A percentile compares a stretch with the other conserved stretches of the same genome.
These are phyloP conservation scores for Melastoma candidum DNA, from an alignment of 441 rosid genomes.

Conservation along the genomic window DNA sequence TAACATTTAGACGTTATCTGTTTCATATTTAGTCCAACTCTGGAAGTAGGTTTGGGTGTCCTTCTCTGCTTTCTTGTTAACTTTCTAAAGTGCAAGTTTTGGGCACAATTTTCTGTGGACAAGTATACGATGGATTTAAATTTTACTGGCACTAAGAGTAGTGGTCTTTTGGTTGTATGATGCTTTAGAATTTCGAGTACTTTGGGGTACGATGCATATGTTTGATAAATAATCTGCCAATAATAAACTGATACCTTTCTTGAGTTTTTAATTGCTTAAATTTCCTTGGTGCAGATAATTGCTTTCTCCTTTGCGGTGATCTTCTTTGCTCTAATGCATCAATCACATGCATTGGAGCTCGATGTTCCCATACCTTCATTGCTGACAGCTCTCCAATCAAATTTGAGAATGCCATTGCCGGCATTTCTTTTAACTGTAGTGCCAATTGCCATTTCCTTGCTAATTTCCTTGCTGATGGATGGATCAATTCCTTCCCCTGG, in stretches of 20 bases:
- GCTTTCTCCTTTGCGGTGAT: constrained; percentile 48
- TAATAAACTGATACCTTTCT: constrained; percentile 2
- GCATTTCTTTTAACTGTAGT: constrained; percentile 43
- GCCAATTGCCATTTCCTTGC: constrained; percentile 53
- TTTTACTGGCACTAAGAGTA: too few relatives aligned
- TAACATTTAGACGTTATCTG: too few relatives aligned
- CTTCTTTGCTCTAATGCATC: constrained; percentile 78
- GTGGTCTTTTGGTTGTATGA: too few relatives aligned
- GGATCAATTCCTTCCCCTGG: constrained; percentile 70
- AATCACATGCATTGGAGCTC: constrained; percentile 66
- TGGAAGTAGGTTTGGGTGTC: too few relatives aligned
- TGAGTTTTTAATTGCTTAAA: neutral
- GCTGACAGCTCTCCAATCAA: constrained; percentile 65
- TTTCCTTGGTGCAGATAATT: constrained; percentile 44
- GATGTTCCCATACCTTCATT: constrained; percentile 63
- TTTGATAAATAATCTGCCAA: neutral
- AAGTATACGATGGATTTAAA: too few relatives aligned
- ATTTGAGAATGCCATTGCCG: constrained; percentile 72
- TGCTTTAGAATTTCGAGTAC: too few relatives aligned
- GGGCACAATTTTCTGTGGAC: too few relatives aligned
- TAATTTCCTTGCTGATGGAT: constrained; percentile 53
- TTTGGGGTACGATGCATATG: too few relatives aligned
- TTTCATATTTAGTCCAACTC: too few relatives aligned
- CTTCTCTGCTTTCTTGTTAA: too few relatives aligned
- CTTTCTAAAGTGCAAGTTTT: too few relatives aligned